Evolutionary conservation across 495 filamentous ascomycete species (phyloP).

Genomic region (Xanthoparmelia taractica): DNA sequence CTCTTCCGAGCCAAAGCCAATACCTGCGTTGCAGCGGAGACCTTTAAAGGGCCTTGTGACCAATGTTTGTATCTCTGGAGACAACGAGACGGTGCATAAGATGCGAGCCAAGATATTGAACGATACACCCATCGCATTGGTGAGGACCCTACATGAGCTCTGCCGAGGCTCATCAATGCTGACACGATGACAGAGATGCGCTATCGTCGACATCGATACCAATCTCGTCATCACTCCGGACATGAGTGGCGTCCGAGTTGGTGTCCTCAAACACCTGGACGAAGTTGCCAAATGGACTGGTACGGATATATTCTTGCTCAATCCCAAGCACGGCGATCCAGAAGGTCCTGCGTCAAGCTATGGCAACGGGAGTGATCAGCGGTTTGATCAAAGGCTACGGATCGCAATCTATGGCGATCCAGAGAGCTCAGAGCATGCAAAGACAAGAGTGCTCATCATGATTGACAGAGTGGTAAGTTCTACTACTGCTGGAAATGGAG

Average conservation of each 20-base stretch:
- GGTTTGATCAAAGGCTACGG: conserved; percentile 72
- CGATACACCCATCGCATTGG: conserved; percentile 78
- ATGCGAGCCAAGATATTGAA: conserved; percentile 79
- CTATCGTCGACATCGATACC: conserved; percentile 84
- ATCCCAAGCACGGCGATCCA: conserved; percentile 57
- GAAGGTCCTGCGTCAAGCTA: conserved; percentile 52
- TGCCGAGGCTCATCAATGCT: conserved; percentile 27
- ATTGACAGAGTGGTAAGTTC: conserved; percentile 87
- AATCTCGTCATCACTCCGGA: conserved; percentile 70
- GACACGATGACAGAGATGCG: conserved; percentile 59
- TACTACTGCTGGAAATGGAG: conserved; percentile 1
- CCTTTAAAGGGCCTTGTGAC: conserved; percentile 67
- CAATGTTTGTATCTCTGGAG: conserved; percentile 82
- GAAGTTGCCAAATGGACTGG: conserved; percentile 76
- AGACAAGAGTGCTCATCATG: conserved; percentile 90
- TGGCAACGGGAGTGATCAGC: conserved; percentile 57
- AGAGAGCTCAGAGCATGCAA: conserved; percentile 92
- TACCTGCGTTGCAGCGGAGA: conserved; percentile 55
- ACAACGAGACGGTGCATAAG: conserved; percentile 73
- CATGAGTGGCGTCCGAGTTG: conserved; percentile 56
- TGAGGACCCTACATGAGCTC: conserved; percentile 39
- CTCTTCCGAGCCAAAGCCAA: conserved; percentile 71
- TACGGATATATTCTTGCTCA: conserved; percentile 91
- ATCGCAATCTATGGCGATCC: conserved; percentile 92
- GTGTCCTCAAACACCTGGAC: conserved; percentile 78